These are phyloP conservation scores for Cruciata laevipes DNA, from an alignment of 257 asterid genomes.

Conservation along the genomic window DNA sequence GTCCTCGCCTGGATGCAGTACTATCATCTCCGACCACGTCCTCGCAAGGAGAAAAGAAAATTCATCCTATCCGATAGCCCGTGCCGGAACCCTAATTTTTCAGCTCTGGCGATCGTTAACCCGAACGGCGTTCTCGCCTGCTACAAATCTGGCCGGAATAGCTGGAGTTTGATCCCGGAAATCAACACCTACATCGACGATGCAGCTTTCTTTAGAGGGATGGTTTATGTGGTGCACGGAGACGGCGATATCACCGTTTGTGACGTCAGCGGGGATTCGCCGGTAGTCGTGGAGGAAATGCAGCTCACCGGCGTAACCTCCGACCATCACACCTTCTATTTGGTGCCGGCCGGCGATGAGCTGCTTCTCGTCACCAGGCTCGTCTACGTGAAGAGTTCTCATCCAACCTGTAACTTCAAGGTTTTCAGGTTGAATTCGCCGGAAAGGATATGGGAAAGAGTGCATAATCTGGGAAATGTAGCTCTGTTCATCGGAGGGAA, in stretches of 20 bases:
- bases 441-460: constrained; percentile 40
- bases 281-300: constrained; percentile 27
- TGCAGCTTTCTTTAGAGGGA: constrained; percentile 40
- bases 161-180: constrained; percentile 46
- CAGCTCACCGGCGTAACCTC: constrained; percentile 15
- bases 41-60: constrained; percentile 23
- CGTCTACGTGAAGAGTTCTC: constrained; percentile 31
- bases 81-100: constrained; percentile 20
- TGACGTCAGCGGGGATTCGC: constrained; percentile 33
- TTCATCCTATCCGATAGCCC: constrained; percentile 57
- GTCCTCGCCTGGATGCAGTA: too few species aligned
- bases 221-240: constrained; percentile 47
- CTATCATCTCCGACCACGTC: too few species aligned
- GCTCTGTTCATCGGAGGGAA: constrained; percentile 65
- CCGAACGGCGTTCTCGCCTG: constrained; percentile 43
- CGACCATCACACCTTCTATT: constrained; percentile 60
- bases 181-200: constrained; percentile 46
- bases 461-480: constrained; percentile 40
- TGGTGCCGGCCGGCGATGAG: constrained; percentile 63
- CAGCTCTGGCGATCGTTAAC: constrained; percentile 48
- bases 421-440: constrained; percentile 44
- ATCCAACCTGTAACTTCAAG: constrained; percentile 47
- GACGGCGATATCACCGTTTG: constrained; percentile 48
- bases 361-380: constrained; percentile 50
- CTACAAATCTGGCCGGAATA: constrained; percentile 35